phyloP scores from a whole-genome alignment of 1,284 basidiomycete genomes.

The Heterobasidion irregulare region DNA sequence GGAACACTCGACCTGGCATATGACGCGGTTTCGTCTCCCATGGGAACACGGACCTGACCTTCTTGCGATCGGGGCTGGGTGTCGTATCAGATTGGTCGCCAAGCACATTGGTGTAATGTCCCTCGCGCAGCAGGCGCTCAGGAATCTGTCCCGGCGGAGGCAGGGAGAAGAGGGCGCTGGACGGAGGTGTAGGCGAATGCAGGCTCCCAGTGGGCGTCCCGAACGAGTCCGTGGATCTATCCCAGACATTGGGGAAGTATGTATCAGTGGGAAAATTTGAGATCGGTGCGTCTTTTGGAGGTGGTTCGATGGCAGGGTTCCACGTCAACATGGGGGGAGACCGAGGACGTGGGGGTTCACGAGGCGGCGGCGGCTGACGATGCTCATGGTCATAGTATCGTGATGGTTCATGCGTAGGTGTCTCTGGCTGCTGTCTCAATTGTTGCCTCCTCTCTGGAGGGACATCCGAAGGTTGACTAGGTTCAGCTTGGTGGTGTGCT shows the following conservation, averaged over 20 bases:
- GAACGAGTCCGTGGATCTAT: constrained; percentile 35
- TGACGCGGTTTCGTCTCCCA: constrained; percentile 78
- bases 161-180: constrained; percentile 24
- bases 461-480: too few species aligned
- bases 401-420: not conserved
- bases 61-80: constrained; percentile 61
- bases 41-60: constrained; percentile 82
- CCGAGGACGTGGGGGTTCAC: constrained; percentile 13
- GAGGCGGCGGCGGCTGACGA: constrained; percentile 13
- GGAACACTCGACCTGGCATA: constrained; percentile 68
- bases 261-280: constrained; percentile 53
- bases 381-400: not conserved
- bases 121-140: constrained; percentile 47
- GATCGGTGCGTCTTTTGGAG: constrained; percentile 50
- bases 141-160: constrained; percentile 53
- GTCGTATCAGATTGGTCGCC: constrained; percentile 23
- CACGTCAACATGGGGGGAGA: constrained; percentile 62
- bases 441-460: not conserved
- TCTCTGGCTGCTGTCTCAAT: not conserved
- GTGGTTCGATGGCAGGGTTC: constrained; percentile 66
- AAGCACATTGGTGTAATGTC: constrained; percentile 55
- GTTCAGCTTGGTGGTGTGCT: too few species aligned
- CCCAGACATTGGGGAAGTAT: constrained; percentile 73
- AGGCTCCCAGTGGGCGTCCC: constrained; percentile 20
- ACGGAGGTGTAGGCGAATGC: constrained; percentile 17